Percentiles rank a stretch among this genome's conserved stretches.
Evolutionary conservation across 371 early-diverging fungal genomes (phyloP).

Genomic region (Mucor irregularis): DNA sequence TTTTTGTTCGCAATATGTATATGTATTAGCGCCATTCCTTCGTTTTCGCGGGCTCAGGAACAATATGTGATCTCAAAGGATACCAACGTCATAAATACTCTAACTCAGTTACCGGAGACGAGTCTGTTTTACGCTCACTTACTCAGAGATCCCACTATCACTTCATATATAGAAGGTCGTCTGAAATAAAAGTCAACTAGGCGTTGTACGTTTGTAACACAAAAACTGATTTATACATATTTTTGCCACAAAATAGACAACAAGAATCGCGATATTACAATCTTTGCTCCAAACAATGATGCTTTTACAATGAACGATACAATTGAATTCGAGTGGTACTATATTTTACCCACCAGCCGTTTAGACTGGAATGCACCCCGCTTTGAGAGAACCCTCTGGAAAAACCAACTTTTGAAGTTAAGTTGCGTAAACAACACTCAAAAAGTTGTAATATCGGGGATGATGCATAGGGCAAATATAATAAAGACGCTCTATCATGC

Average conservation of each 20-base stretch:
- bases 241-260: too few relatives aligned
- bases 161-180: too few relatives aligned
- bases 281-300: constrained; percentile 13
- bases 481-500: neutral
- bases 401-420: neutral
- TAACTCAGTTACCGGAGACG: neutral
- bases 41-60: too few relatives aligned
- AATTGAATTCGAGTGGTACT: neutral
- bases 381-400: neutral
- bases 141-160: too few relatives aligned
- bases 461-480: constrained; percentile 5
- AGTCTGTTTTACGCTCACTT: too few relatives aligned
- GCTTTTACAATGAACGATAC: constrained; percentile 1
- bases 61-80: neutral
- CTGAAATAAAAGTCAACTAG: too few relatives aligned
- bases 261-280: neutral
- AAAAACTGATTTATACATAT: too few relatives aligned
- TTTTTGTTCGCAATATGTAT: neutral
- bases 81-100: neutral
- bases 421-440: neutral
- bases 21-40: neutral
- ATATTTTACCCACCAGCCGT: neutral
- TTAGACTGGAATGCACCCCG: neutral
- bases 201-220: too few relatives aligned
- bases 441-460: constrained; percentile 5